Evolutionary conservation across 2,329 filamentous ascomycete species (phyloP), one percentile per base, ranked within the genome.

Genomic region (Dactylellina leptospora): DNA sequence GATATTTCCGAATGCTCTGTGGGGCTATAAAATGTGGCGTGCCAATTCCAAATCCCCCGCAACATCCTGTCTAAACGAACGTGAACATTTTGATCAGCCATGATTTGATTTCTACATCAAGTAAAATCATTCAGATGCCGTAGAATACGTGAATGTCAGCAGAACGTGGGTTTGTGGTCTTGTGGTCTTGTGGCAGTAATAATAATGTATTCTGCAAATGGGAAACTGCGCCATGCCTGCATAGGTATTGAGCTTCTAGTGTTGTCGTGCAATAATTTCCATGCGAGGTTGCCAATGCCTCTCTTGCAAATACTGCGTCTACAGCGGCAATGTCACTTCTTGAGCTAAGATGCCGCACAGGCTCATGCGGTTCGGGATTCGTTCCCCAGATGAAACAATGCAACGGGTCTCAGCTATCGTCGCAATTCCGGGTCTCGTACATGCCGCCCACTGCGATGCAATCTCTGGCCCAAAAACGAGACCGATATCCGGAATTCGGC

Each of bases 401-500:
- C 36, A 50, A 45, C 45, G 42, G 59, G 58, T 58, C 51, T 71
- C 66, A 71, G 58, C 66, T 71, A 61, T 27, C 13, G 25, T 23
- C 25, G 13, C 18, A 36, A 28, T 18, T 47, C 13, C 30, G n/a
- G n/a, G 11, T 20, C 27, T 56, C 48, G 40, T 36, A 33, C 28
- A 28, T 11, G 30, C 42, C 30, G 42, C 51, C 64, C 25, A 44
- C 23, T 20, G 30, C 48, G 28, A 48, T 20, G 50, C 50, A 64
- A 38, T 25, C 27, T 64, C 56, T 30, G 30, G 30, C 44, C 51
- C 40, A 55, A 45, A 50, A 18, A 36, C 13, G 23, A 42, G 55
- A 28, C 66, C 45, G 58, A 62, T 44, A 58, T 59, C 66, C 66
- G 66, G 50, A 58, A 58, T 33, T 45, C 56, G 42, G 42, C 64